Percentiles rank a stretch among this genome's conserved stretches.
phyloP scores from a whole-genome alignment of 2,329 filamentous ascomycete genomes.

The Penicillium capsulatum region DNA sequence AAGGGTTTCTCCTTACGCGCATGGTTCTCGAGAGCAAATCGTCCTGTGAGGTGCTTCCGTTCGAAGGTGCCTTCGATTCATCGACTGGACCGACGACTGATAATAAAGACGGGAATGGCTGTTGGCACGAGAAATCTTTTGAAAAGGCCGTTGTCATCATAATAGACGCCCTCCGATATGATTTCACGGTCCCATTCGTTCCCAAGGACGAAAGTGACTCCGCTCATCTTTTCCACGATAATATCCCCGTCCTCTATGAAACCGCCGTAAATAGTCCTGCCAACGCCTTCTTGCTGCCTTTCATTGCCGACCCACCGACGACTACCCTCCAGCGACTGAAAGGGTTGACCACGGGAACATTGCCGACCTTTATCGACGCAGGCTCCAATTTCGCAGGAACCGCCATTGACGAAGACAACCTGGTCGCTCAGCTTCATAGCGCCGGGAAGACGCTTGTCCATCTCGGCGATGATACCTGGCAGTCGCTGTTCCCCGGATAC shows the following conservation, averaged over 20 bases:
- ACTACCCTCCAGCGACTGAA: slow-evolving; percentile 89
- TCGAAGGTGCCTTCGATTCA: slow-evolving; percentile 41
- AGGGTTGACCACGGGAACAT: slow-evolving; percentile 87
- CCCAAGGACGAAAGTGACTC: slow-evolving; percentile 42
- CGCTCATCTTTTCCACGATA: slow-evolving; percentile 73
- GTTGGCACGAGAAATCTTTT: slow-evolving; percentile 95
- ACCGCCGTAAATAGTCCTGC: slow-evolving; percentile 68
- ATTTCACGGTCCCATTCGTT: slow-evolving; percentile 82
- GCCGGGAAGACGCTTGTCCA: slow-evolving; percentile 79
- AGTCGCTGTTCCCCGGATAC: slow-evolving; percentile 84
- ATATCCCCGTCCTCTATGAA: slow-evolving; percentile 81
- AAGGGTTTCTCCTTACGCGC: slow-evolving; percentile 87
- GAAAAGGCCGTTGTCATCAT: slow-evolving; percentile 86
- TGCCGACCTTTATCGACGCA: slow-evolving; percentile 90
- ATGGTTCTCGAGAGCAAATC: slow-evolving; percentile 74
- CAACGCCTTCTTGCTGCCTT: slow-evolving; percentile 85
- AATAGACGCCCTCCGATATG: slow-evolving; percentile 91
- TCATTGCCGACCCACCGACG: slow-evolving; percentile 95
- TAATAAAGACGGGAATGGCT: slow-evolving; percentile 57
- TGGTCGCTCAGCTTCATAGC: slow-evolving; percentile 60
- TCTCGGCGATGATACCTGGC: slow-evolving; percentile 97
- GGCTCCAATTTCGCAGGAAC: slow-evolving; percentile 95
- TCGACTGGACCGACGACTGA: slow-evolving; percentile 15
- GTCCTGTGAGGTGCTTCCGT: slow-evolving; percentile 64
- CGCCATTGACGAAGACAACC: slow-evolving; percentile 88